phyloP scores from a whole-genome alignment of 2,329 filamentous ascomycete genomes.

The Nigrospora sphaerica region DNA sequence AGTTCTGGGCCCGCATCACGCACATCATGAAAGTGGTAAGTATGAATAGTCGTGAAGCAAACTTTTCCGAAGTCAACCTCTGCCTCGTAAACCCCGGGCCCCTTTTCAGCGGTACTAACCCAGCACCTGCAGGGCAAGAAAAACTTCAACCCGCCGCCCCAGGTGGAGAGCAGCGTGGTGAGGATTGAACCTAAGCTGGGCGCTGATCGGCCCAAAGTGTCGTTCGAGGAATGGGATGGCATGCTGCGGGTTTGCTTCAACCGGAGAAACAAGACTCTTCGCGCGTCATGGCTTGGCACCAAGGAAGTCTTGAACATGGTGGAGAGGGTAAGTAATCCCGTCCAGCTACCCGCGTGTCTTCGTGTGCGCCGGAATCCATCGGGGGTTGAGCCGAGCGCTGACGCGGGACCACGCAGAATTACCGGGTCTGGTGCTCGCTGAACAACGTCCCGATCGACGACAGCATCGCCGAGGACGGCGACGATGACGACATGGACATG shows the following conservation, averaged over 20 bases:
- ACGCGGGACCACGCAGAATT: conserved; percentile 48
- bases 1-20: conserved; percentile 76
- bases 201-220: conserved; percentile 70
- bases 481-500: conserved; percentile 29
- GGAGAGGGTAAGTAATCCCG: conserved; percentile 35
- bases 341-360: no score
- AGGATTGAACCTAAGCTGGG: conserved; percentile 83
- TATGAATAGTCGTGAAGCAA: no score
- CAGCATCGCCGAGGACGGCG: conserved; percentile 38
- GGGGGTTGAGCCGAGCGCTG: no score
- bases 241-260: conserved; percentile 63
- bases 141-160: conserved; percentile 91
- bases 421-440: conserved; percentile 82
- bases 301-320: conserved; percentile 75
- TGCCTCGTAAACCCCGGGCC: no score
- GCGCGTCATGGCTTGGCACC: conserved; percentile 74
- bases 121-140: not conserved
- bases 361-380: no score
- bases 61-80: no score
- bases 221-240: conserved; percentile 93
- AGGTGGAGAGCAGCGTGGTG: conserved; percentile 87
- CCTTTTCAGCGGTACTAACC: no score
- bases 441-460: conserved; percentile 77
- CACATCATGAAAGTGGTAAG: conserved; percentile 75
- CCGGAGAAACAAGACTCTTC: conserved; percentile 84